These are phyloP conservation scores for Heracleum sosnowskyi DNA, from an alignment of 129 eudicot genomes.

Conservation along the genomic window DNA sequence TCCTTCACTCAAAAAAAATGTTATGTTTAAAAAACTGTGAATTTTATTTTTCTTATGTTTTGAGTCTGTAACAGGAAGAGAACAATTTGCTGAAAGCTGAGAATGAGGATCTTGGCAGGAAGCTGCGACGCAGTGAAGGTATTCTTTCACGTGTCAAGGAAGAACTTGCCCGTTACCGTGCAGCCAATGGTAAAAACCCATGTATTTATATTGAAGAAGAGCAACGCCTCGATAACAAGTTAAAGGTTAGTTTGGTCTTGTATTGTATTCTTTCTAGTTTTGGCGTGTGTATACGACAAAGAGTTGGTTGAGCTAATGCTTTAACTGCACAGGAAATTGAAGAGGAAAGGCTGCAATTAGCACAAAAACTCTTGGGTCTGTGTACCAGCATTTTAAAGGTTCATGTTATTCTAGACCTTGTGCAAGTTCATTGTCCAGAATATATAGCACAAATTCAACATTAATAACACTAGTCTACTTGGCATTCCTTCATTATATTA, in stretches of 20 bases:
- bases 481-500: not conserved
- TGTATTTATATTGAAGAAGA: constrained; percentile 54
- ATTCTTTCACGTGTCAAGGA: constrained; percentile 51
- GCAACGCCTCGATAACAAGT: constrained; percentile 40
- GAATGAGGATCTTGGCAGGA: constrained; percentile 64
- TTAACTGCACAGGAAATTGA: constrained; percentile 55
- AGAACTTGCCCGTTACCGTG: constrained; percentile 53
- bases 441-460: not conserved
- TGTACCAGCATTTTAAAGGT: constrained; percentile 84
- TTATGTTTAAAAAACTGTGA: not conserved
- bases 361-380: constrained; percentile 64
- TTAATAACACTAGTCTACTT: not conserved
- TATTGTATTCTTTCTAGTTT: not conserved
- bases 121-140: constrained; percentile 50
- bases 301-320: constrained; percentile 1
- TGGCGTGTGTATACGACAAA: not conserved
- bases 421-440: not conserved
- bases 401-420: not conserved
- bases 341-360: constrained; percentile 64
- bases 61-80: constrained; percentile 59
- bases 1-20: not conserved
- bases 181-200: constrained; percentile 49
- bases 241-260: constrained; percentile 44
- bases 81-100: constrained; percentile 60
- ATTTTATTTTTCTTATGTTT: not conserved